These are phyloP conservation scores for Colletotrichum cereale DNA, from an alignment of 2,329 filamentous ascomycete genomes.

Conservation along the genomic window DNA sequence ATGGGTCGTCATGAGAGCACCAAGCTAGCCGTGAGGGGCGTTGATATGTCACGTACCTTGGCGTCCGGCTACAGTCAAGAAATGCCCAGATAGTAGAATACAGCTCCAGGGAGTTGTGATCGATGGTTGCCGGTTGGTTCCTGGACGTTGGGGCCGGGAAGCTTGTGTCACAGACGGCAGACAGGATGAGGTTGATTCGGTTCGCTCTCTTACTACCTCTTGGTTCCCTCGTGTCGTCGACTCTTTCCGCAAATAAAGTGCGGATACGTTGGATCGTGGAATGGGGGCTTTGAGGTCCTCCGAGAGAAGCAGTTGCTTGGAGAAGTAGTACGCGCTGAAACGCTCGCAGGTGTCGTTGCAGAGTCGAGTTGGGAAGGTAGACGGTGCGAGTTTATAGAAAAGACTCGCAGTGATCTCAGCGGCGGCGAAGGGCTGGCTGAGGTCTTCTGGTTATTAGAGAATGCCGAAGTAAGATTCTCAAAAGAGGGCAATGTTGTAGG, in stretches of 20 bases:
- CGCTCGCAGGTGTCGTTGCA: not conserved
- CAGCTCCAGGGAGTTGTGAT: slow-evolving; percentile 25
- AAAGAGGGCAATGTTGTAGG: slow-evolving; percentile 19
- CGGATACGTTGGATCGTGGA: not conserved
- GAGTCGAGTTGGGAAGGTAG: slow-evolving; percentile 8
- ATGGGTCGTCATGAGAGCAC: not conserved
- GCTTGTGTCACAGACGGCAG: slow-evolving; percentile 35
- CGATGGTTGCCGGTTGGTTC: slow-evolving; percentile 33
- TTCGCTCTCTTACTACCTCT: slow-evolving; percentile 28
- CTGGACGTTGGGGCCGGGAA: slow-evolving; percentile 33
- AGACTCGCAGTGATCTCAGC: slow-evolving; percentile 15
- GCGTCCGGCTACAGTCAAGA: slow-evolving; percentile 15
- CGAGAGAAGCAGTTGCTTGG: not conserved
- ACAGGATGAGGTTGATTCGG: slow-evolving; percentile 19
- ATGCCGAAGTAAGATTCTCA: slow-evolving; percentile 22
- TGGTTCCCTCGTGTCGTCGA: slow-evolving; percentile 2
- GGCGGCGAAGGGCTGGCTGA: slow-evolving; percentile 30
- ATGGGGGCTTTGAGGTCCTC: not conserved
- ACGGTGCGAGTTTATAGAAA: slow-evolving; percentile 30
- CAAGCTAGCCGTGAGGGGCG: not conserved
- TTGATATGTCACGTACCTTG: slow-evolving; percentile 23
- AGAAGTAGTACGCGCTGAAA: slow-evolving; percentile 8
- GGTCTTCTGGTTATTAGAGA: slow-evolving; percentile 25
- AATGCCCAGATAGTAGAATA: slow-evolving; percentile 23
- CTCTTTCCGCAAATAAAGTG: slow-evolving; percentile 7